phyloP scores from a whole-genome alignment of 805 yeast species.

The Schizosaccharomyces cryophilus region DNA sequence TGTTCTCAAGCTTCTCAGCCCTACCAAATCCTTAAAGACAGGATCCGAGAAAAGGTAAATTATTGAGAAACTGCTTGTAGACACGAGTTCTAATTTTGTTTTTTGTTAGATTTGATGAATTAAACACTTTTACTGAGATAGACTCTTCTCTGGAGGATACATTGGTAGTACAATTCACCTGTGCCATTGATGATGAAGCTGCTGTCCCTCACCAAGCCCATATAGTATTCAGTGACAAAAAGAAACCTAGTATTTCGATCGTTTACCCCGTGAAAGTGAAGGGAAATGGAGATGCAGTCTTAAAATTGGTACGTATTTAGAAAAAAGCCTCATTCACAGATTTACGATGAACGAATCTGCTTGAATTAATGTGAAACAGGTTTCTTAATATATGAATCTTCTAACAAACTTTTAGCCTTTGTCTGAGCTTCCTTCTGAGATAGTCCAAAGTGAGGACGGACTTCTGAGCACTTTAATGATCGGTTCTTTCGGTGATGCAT shows the following conservation, averaged over 20 bases:
- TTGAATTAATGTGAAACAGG: too few species aligned
- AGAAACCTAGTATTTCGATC: background rate
- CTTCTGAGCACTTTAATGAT: background rate
- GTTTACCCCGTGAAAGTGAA: background rate
- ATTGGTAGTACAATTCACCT: background rate
- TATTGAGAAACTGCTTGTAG: too few species aligned
- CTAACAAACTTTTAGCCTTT: background rate
- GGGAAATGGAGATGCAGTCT: background rate
- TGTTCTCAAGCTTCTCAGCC: background rate
- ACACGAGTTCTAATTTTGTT: too few species aligned
- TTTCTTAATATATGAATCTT: too few species aligned
- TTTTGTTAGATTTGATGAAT: too few species aligned
- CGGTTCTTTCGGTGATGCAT: background rate
- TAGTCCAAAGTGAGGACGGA: background rate
- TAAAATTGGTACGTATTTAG: background rate
- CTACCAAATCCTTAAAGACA: background rate
- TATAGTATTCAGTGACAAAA: background rate
- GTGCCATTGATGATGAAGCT: background rate
- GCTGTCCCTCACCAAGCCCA: constrained; percentile 1
- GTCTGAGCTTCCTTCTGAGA: background rate
- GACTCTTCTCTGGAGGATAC: background rate
- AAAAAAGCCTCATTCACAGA: too few species aligned
- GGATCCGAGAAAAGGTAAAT: too few species aligned
- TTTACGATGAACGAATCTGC: too few species aligned
- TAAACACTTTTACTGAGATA: too few species aligned